Evolutionary conservation across 495 filamentous ascomycete genomes (phyloP).

Genomic region (Podospora australis): DNA sequence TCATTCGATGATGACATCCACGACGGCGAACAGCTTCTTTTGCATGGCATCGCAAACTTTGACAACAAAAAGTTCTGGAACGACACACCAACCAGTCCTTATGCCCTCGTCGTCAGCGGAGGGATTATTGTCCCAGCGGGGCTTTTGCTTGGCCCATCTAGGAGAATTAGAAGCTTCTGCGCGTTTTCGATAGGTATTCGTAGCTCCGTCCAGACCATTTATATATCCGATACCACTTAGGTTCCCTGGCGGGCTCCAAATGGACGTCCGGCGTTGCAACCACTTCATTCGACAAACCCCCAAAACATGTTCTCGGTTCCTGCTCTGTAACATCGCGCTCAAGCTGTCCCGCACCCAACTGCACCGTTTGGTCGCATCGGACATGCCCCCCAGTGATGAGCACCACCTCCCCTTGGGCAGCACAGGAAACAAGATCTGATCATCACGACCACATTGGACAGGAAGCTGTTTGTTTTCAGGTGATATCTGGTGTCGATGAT

Average conservation of each 20-base stretch:
- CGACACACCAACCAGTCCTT: too few relatives aligned
- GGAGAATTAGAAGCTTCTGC: neutral
- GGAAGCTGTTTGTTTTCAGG: slow-evolving; percentile 10
- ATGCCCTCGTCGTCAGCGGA: slow-evolving; percentile 11
- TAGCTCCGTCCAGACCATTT: too few relatives aligned
- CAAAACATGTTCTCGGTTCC: neutral
- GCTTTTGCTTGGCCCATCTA: neutral
- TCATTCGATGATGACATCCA: too few relatives aligned
- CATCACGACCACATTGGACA: slow-evolving; percentile 1
- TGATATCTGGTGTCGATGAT: slow-evolving; percentile 9
- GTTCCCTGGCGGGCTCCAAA: too few relatives aligned
- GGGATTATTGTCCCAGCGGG: slow-evolving; percentile 5
- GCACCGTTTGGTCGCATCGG: neutral
- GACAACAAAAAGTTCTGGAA: too few relatives aligned
- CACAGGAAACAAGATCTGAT: neutral
- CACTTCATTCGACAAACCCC: too few relatives aligned
- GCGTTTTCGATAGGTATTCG: neutral
- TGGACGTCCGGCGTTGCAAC: too few relatives aligned
- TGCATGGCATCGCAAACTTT: too few relatives aligned
- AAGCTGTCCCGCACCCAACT: neutral
- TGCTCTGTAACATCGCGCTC: neutral
- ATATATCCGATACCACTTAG: too few relatives aligned
- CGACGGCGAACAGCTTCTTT: too few relatives aligned
- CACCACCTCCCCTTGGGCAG: too few relatives aligned
- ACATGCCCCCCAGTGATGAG: neutral